Percentiles rank a stretch among this genome's conserved stretches.
These are phyloP conservation scores for Aspergillus amoenus DNA, from an alignment of 2,329 filamentous ascomycete species.

Conservation along the genomic window DNA sequence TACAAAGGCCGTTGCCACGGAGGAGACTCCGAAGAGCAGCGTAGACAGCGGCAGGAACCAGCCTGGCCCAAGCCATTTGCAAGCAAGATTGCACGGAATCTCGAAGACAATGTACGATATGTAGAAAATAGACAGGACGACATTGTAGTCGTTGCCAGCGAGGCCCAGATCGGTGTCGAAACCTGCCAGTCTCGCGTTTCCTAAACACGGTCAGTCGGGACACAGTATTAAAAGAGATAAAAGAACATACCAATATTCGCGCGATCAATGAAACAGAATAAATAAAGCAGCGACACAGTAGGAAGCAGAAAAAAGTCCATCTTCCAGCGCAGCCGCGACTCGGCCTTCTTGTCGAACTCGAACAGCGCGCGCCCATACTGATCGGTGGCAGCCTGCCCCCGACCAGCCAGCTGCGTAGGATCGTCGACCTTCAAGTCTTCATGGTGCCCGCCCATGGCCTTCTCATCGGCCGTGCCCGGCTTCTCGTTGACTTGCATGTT, in stretches of 20 bases:
- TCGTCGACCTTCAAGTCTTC: constrained; percentile 13
- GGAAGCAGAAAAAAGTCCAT: constrained; percentile 67
- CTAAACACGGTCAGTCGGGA: constrained; percentile 33
- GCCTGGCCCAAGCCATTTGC: constrained; percentile 70
- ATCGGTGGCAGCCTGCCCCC: constrained; percentile 50
- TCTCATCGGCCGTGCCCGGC: constrained; percentile 18
- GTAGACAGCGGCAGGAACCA: constrained; percentile 68
- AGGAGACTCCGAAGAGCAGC: constrained; percentile 63
- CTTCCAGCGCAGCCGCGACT: constrained; percentile 60
- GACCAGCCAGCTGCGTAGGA: constrained; percentile 42
- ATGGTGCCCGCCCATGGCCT: constrained; percentile 19
- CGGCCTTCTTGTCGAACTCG: constrained; percentile 58
- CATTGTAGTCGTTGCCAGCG: constrained; percentile 66
- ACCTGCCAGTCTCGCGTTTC: constrained; percentile 68
- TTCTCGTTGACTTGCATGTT: constrained; percentile 5
- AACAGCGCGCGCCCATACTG: constrained; percentile 53
- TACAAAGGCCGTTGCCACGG: constrained; percentile 67
- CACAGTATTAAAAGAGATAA: no score
- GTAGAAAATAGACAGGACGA: constrained; percentile 67
- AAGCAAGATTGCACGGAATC: constrained; percentile 66
- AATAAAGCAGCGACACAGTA: constrained; percentile 64
- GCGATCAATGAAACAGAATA: constrained; percentile 74
- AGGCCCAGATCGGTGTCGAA: constrained; percentile 63
- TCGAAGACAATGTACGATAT: constrained; percentile 72
- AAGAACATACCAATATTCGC: constrained; percentile 73